phyloP scores from a whole-genome alignment of 2,329 filamentous ascomycete species.

The Exophiala calicioides region DNA sequence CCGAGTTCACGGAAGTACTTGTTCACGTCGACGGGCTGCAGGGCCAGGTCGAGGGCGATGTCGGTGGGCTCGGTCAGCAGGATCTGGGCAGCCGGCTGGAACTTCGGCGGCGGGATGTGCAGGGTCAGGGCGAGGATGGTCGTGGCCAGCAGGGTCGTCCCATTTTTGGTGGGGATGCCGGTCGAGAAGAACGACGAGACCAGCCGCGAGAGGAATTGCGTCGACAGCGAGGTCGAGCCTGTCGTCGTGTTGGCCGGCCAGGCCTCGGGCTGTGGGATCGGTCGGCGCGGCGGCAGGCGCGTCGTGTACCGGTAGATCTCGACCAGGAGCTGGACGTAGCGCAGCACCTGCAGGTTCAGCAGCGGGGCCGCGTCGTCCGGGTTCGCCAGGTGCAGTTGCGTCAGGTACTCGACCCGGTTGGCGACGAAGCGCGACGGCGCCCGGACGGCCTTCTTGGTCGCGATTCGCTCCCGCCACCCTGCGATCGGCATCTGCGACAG shows the following conservation, averaged over 20 bases:
- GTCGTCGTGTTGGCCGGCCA: slow-evolving; percentile 27
- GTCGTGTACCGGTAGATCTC: slow-evolving; percentile 46
- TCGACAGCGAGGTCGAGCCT: slow-evolving; percentile 17
- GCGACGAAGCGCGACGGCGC: slow-evolving; percentile 47
- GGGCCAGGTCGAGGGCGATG: slow-evolving; percentile 46
- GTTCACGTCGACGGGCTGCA: slow-evolving; percentile 37
- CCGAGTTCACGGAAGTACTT: slow-evolving; percentile 51
- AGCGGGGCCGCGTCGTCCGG: slow-evolving; percentile 11
- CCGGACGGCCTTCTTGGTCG: slow-evolving; percentile 39
- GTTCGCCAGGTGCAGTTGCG: slow-evolving; percentile 41
- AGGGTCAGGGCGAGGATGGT: slow-evolving; percentile 49
- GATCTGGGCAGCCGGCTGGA: slow-evolving; percentile 39
- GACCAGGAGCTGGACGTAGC: slow-evolving; percentile 47
- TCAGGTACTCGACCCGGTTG: slow-evolving; percentile 43
- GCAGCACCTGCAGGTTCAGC: slow-evolving; percentile 43
- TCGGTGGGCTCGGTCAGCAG: slow-evolving; percentile 45
- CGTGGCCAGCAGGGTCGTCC: slow-evolving; percentile 46
- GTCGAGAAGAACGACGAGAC: slow-evolving; percentile 45
- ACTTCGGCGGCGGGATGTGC: slow-evolving; percentile 46
- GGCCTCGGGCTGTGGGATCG: slow-evolving; percentile 28
- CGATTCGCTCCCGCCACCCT: slow-evolving; percentile 45
- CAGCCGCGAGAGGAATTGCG: slow-evolving; percentile 42
- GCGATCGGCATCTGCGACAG: slow-evolving; percentile 46
- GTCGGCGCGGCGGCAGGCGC: slow-evolving; percentile 36
- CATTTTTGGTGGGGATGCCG: slow-evolving; percentile 40